Evolutionary conservation across 163 green algal genomes (phyloP).

Genomic region (Chlamydomonas reinhardtii): DNA sequence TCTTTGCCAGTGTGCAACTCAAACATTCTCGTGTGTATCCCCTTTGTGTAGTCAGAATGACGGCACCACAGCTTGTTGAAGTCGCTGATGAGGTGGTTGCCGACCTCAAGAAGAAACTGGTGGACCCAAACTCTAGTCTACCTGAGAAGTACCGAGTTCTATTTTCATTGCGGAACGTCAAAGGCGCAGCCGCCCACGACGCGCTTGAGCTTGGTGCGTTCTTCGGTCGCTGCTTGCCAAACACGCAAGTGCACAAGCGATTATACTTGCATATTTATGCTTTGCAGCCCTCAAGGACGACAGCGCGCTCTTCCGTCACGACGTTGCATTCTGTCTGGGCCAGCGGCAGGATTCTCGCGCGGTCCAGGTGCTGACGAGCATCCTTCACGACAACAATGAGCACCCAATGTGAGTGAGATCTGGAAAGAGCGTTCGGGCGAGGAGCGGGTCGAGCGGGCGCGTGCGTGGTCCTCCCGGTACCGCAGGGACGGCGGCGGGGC

Average conservation of each 20-base stretch:
- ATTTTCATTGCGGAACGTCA: constrained; percentile 86
- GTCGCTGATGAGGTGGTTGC: constrained; percentile 50
- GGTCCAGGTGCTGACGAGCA: constrained; percentile 70
- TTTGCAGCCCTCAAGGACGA: constrained; percentile 76
- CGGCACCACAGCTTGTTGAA: constrained; percentile 47
- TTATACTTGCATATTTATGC: background rate
- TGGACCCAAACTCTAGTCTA: constrained; percentile 64
- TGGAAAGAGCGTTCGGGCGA: too few species aligned
- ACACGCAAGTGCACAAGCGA: background rate
- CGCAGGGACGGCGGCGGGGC: too few species aligned
- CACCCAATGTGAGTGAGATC: constrained; percentile 83
- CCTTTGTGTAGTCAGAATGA: constrained; percentile 2
- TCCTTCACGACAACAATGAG: constrained; percentile 78
- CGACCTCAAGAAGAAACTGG: constrained; percentile 65
- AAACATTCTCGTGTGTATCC: too few species aligned
- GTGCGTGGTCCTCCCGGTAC: too few species aligned
- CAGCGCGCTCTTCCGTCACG: constrained; percentile 90
- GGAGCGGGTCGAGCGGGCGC: too few species aligned
- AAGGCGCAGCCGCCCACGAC: constrained; percentile 66
- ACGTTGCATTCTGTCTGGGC: constrained; percentile 94
- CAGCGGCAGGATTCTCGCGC: constrained; percentile 88
- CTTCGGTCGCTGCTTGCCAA: background rate
- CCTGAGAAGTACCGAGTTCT: constrained; percentile 86
- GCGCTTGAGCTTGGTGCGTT: constrained; percentile 61
- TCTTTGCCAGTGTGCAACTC: too few species aligned